Evolutionary conservation across 805 yeast species (phyloP), one percentile per base, ranked within the genome.

Genomic region (Candida chauliodis): DNA sequence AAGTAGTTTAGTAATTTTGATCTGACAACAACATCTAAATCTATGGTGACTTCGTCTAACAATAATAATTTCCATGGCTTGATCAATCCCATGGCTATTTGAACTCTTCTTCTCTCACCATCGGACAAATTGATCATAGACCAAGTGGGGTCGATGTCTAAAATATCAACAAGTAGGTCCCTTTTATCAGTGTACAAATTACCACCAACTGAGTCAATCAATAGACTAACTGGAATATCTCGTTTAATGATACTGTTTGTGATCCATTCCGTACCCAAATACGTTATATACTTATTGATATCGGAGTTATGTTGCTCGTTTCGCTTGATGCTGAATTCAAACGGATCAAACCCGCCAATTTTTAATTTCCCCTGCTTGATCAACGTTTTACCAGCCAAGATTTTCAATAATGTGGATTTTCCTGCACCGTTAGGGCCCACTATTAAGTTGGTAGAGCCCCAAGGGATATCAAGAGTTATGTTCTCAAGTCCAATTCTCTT

Each of bases 351-450:
- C 1, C 95, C 96, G 23, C 87, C 85, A n/a, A 93, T 74, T 17
- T 58, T 50, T 21, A 93, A 76, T 10, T 66, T 59, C 0, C 96
- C 97, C 11, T 75, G 66, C 40, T 79, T 77, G 44, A 95, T 82
- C 42, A 93, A 71, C 6, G 93, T 88, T 52, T 91, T 91, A 3
- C 99, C 99, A 0, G 97, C 95, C 14, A 93, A 66, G 13, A 93
- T 75, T 55, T 80, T 78, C 46, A 93, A 69, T 30, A 93, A 58
- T 0, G 99, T 93, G 1, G 96, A 86, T 58, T 93, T 93, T 4
- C 99, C 98, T 1, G 99, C 98, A 14, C 99, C 99, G 51, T 90
- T 90, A 9, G 98, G 95, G 0, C 99, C 99, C 17, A 93, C 73
- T 6, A 93, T 59, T 24, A 93, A 66, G 8, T 90, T 78, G 43